Evolutionary conservation across 805 yeast genomes (phyloP).

Genomic region (Candida methanosorbosa): DNA sequence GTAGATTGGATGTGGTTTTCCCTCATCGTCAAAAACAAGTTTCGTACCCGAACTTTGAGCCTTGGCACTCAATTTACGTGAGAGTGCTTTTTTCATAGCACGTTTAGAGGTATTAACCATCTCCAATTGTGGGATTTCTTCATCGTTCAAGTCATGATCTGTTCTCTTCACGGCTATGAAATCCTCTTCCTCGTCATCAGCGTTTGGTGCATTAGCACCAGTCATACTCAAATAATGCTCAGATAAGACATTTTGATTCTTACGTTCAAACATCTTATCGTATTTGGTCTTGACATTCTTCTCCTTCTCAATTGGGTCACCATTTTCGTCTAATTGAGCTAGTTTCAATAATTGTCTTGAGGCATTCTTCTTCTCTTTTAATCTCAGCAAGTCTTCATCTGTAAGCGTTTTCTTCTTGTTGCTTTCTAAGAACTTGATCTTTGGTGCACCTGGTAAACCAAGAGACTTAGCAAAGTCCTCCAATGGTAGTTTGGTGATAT

Average conservation of each 20-base stretch:
- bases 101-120: constrained; percentile 70
- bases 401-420: constrained; percentile 27
- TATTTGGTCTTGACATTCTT: constrained; percentile 71
- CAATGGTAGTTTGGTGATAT: constrained; percentile 64
- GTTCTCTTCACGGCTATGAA: constrained; percentile 74
- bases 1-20: constrained; percentile 82
- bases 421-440: constrained; percentile 60
- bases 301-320: constrained; percentile 37
- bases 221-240: constrained; percentile 80
- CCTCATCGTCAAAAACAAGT: constrained; percentile 88
- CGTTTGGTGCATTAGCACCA: constrained; percentile 26
- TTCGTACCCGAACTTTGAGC: constrained; percentile 66
- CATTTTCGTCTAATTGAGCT: constrained; percentile 53
- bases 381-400: constrained; percentile 29
- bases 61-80: constrained; percentile 66
- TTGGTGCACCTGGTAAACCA: constrained; percentile 96
- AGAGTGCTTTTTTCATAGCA: constrained; percentile 74
- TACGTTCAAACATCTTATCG: constrained; percentile 92
- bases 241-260: constrained; percentile 85
- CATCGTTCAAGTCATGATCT: constrained; percentile 63
- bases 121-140: constrained; percentile 51
- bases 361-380: constrained; percentile 72
- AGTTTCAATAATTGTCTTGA: constrained; percentile 61
- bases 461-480: constrained; percentile 81
- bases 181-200: constrained; percentile 40